phyloP scores from a whole-genome alignment of 495 filamentous ascomycete genomes.

The Recurvomyces mirabilis region DNA sequence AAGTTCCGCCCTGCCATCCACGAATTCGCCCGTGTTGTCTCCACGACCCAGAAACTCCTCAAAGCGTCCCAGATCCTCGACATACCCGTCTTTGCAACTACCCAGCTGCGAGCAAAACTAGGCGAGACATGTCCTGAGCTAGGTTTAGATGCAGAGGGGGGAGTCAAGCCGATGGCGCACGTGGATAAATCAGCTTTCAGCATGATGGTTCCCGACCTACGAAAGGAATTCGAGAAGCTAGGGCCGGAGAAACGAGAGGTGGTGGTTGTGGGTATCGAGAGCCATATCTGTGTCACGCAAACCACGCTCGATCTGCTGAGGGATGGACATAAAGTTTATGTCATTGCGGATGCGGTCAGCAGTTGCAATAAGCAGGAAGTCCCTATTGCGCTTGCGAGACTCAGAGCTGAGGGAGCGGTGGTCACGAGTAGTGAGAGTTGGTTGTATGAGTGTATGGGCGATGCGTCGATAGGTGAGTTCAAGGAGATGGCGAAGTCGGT shows the following conservation, averaged over 20 bases:
- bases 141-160: constrained; percentile 28
- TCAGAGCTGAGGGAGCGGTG: constrained; percentile 64
- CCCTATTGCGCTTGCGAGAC: constrained; percentile 59
- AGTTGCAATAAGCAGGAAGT: constrained; percentile 76
- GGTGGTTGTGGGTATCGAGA: constrained; percentile 77
- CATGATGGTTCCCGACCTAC: constrained; percentile 48
- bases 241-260: constrained; percentile 31
- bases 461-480: constrained; percentile 65
- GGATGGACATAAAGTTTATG: constrained; percentile 69
- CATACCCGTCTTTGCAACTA: constrained; percentile 74
- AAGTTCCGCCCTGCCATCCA: constrained; percentile 74
- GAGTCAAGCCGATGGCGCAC: constrained; percentile 40
- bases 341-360: constrained; percentile 84
- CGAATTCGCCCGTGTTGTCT: constrained; percentile 63
- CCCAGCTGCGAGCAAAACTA: constrained; percentile 64
- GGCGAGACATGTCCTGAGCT: constrained; percentile 70
- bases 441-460: constrained; percentile 86
- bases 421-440: constrained; percentile 86
- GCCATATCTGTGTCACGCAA: constrained; percentile 90
- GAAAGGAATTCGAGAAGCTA: constrained; percentile 19
- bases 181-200: constrained; percentile 83
- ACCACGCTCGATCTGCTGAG: constrained; percentile 70
- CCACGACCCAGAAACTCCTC: constrained; percentile 43
- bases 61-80: constrained; percentile 45
- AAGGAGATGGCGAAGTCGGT: constrained; percentile 60